Conservation (phyloP, 768 basidiomycete species). For the Suillus subaureus region DNA sequence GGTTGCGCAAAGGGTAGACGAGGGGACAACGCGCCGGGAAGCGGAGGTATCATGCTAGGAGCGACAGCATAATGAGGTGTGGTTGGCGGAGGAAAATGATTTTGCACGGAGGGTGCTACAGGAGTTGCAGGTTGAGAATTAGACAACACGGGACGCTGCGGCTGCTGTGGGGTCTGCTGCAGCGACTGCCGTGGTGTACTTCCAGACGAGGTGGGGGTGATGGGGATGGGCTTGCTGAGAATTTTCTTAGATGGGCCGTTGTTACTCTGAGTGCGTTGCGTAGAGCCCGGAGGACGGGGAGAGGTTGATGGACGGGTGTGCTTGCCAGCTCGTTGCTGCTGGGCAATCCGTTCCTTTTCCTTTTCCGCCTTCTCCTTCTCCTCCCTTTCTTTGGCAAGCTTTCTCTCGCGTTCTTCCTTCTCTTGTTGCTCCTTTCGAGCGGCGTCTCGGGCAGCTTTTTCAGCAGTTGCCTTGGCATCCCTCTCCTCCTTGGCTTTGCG, state of each 20-base stretch:
- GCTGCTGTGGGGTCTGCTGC: conserved; percentile 39
- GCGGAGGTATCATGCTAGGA: conserved; percentile 45
- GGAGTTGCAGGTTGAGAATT: conserved; percentile 53
- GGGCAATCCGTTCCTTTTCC: conserved; percentile 45
- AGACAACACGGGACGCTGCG: conserved; percentile 37
- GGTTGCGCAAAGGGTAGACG: conserved; percentile 53
- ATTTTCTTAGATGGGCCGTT: conserved; percentile 62
- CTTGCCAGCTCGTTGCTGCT: conserved; percentile 51
- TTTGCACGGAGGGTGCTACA: conserved; percentile 22
- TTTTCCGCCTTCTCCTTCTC: conserved; percentile 61
- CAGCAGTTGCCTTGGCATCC: conserved; percentile 55
- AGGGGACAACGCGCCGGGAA: conserved; percentile 49
- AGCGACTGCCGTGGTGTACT: conserved; percentile 24
- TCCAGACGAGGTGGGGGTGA: conserved; percentile 21
- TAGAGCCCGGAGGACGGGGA: conserved; percentile 51
- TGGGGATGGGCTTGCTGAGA: conserved; percentile 46
- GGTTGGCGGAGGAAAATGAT: conserved; percentile 47
- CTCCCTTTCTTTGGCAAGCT: conserved; percentile 62
- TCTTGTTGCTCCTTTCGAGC: conserved; percentile 50
- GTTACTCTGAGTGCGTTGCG: conserved; percentile 48
- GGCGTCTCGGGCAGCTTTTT: conserved; percentile 46
- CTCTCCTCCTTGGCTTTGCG: conserved; percentile 65
- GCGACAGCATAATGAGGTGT: conserved; percentile 51
- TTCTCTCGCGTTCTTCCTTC: conserved; percentile 69
- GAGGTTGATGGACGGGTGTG: conserved; percentile 52